phyloP scores from a whole-genome alignment of 495 filamentous ascomycete species.

The Neurospora tetraspora region DNA sequence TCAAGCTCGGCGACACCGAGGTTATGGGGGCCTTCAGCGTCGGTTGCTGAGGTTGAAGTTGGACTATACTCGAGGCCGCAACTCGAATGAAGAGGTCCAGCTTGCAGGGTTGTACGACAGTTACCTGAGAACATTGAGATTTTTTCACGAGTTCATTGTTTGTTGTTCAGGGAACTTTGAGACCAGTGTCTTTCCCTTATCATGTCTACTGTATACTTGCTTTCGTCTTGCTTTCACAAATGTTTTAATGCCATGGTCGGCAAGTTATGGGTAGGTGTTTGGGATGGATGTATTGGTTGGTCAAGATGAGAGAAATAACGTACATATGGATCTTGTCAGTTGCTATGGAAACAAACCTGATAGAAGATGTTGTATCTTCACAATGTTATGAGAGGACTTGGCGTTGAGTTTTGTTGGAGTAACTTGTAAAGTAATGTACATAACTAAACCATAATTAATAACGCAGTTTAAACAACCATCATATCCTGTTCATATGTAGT shows the following conservation, averaged over 20 bases:
- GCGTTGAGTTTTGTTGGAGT: background rate
- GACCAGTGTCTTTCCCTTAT: background rate
- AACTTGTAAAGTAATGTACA: background rate
- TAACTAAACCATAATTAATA: background rate
- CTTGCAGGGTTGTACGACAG: background rate
- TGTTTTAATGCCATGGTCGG: background rate
- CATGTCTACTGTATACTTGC: background rate
- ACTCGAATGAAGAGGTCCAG: background rate
- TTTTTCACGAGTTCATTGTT: background rate
- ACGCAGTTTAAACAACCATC: background rate
- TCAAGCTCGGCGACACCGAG: slow-evolving; percentile 15
- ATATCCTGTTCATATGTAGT: background rate
- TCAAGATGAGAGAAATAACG: background rate
- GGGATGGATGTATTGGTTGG: background rate
- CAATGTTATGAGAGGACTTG: background rate
- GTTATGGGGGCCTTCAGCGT: background rate
- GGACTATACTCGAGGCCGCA: background rate
- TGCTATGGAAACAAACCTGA: background rate
- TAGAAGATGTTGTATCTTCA: background rate
- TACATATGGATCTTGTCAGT: background rate
- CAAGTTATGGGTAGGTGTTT: background rate
- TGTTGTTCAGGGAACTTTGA: background rate
- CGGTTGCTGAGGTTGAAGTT: background rate
- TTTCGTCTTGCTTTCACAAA: background rate
- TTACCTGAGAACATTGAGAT: background rate